These are phyloP conservation scores for Dillenia turbinata DNA, from an alignment of 164 flowering plant species.

Conservation along the genomic window DNA sequence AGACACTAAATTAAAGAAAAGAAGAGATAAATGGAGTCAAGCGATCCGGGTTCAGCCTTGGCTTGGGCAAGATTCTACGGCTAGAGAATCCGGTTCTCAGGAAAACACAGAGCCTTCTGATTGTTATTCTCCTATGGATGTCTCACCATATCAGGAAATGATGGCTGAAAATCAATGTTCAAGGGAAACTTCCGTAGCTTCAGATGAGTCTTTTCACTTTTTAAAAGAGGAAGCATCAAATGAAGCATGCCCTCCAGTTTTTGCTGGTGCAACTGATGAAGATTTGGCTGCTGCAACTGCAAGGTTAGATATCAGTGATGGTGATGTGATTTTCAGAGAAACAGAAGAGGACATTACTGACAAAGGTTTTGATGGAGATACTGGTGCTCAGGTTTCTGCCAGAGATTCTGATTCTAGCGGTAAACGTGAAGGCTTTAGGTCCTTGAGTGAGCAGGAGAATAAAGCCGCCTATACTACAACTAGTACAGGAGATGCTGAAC, in stretches of 20 bases:
- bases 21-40: constrained; percentile 40
- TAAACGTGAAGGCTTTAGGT: constrained; percentile 52
- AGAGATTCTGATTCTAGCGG: constrained; percentile 36
- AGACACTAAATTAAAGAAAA: constrained; percentile 36
- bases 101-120: constrained; percentile 42
- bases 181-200: constrained; percentile 46
- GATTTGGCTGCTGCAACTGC: constrained; percentile 37
- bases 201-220: constrained; percentile 32
- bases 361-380: constrained; percentile 10
- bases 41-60: constrained; percentile 22
- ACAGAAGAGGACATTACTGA: constrained; percentile 17
- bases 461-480: constrained; percentile 17
- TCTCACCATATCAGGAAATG: constrained; percentile 73
- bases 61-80: constrained; percentile 27
- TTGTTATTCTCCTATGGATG: constrained; percentile 84
- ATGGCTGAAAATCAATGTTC: constrained; percentile 28
- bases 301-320: constrained; percentile 35
- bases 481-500: constrained; percentile 35
- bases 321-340: constrained; percentile 18
- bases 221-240: constrained; percentile 16
- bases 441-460: constrained; percentile 50
- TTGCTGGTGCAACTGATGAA: constrained; percentile 41
- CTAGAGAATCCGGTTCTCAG: constrained; percentile 28
- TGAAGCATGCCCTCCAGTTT: constrained; percentile 25
- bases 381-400: constrained; percentile 13